Conservation (phyloP, 2,329 filamentous ascomycete species). For the Periconia macrospinosa region DNA sequence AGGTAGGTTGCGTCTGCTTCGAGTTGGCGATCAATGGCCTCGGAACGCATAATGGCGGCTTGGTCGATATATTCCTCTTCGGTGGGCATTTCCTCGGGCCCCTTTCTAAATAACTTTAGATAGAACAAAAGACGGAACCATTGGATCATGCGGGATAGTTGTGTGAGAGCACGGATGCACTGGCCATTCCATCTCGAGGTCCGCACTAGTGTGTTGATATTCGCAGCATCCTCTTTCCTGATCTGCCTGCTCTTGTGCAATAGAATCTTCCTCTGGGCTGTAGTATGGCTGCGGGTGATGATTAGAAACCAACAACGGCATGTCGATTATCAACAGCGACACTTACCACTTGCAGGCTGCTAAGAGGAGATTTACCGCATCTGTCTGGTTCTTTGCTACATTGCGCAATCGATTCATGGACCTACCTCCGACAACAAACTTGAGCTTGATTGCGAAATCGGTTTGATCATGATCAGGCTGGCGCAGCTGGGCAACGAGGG, state of each 20-base stretch:
- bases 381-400: conserved; percentile 37
- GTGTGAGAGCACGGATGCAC: conserved; percentile 30
- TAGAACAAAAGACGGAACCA: conserved; percentile 35
- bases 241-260: conserved; percentile 41
- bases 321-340: background rate
- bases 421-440: conserved; percentile 31
- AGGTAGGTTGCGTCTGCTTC: conserved; percentile 36
- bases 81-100: conserved; percentile 20
- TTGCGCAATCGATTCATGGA: conserved; percentile 35
- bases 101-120: conserved; percentile 25
- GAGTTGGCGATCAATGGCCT: conserved; percentile 38
- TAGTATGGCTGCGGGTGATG: conserved; percentile 26
- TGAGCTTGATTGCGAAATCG: conserved; percentile 37
- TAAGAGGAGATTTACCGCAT: conserved; percentile 23
- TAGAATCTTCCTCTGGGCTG: conserved; percentile 39
- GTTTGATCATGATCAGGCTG: conserved; percentile 35
- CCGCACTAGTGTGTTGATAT: conserved; percentile 29
- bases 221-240: conserved; percentile 33
- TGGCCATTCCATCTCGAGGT: conserved; percentile 33
- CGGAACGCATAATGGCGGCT: conserved; percentile 35
- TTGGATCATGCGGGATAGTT: conserved; percentile 36
- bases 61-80: conserved; percentile 35
- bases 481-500: conserved; percentile 24
- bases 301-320: conserved; percentile 17
- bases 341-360: conserved; percentile 36